Evolutionary conservation across 441 rosid species (phyloP), one percentile per base, ranked within the genome.

Genomic region (Aleurites moluccanus): DNA sequence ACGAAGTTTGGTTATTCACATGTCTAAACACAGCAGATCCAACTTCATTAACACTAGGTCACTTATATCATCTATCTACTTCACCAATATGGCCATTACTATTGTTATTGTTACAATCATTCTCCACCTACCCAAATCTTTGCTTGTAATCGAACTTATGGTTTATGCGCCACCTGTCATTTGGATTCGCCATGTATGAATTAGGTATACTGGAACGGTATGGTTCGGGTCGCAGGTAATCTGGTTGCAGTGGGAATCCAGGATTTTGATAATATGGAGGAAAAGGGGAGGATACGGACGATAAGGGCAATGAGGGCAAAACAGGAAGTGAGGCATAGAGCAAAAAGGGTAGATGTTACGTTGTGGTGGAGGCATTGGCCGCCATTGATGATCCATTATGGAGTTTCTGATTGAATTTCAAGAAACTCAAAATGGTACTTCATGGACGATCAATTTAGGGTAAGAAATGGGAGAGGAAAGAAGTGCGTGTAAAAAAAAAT

Each of bases 361-460:
- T 65, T 81, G 94, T 10, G 84, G 74, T 3, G 75, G 75, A 33
- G 86, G 88, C 73, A 83, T 57, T 75, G 83, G 90, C 56, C 93
- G 89, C 97, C 97, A 94, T 80, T 88, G 94, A 72, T 77, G 88
- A 76, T 87, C 87, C 91, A 88, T 88, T 23, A 55, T 55, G 55
- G 61, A 33, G 44, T 28, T 72, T 52, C n/a, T 20, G 25, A 57
- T 27, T 45, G 14, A 67, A 67, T 68, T 55, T 18, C 16, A 10
- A 21, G 63, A 76, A 42, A 53, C 66, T 72, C 71, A 35, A n/a
- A 64, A n/a, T n/a, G n/a, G n/a, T n/a, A n/a, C n/a, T n/a, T n/a
- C n/a, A n/a, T n/a, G n/a, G n/a, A n/a, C n/a, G n/a, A n/a, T n/a
- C n/a, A n/a, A n/a, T n/a, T n/a, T n/a, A n/a, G n/a, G n/a, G n/a